phyloP scores from a whole-genome alignment of 306 rosid species.

The Crotalaria pallida region DNA sequence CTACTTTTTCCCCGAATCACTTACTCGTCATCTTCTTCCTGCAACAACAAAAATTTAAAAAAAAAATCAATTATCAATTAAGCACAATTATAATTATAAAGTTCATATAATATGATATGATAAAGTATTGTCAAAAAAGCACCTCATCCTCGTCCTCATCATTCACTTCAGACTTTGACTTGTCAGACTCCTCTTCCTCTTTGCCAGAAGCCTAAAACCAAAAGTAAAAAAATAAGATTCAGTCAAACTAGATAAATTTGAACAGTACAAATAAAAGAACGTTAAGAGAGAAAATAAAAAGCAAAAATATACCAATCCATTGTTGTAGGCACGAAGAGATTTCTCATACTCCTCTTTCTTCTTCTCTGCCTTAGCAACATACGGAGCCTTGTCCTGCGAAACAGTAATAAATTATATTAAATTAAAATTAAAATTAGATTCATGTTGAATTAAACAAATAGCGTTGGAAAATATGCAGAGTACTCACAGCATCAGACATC shows the following conservation, averaged over 20 bases:
- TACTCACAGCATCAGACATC: slow-evolving; percentile 64
- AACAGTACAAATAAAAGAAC: too few species aligned
- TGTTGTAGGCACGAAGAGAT: slow-evolving; percentile 50
- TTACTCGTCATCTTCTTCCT: slow-evolving; percentile 48
- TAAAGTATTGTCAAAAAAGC: neutral
- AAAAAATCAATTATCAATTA: neutral
- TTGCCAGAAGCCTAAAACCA: slow-evolving; percentile 48
- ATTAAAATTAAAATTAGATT: neutral
- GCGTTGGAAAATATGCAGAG: neutral
- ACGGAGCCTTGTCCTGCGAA: slow-evolving; percentile 71
- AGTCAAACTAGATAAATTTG: neutral
- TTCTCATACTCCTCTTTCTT: slow-evolving; percentile 54
- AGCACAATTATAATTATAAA: neutral
- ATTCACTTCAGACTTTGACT: slow-evolving; percentile 73
- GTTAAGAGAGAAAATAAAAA: neutral
- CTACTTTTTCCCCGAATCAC: neutral
- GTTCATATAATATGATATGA: neutral
- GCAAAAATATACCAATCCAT: slow-evolving; percentile 30
- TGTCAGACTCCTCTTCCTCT: slow-evolving; percentile 73
- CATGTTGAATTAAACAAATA: too few species aligned
- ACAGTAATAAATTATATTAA: neutral
- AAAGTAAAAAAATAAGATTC: neutral
- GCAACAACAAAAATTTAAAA: neutral
- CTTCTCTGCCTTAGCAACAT: slow-evolving; percentile 53
- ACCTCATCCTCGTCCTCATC: slow-evolving; percentile 68